Base-by-base conservation (phyloP, 257 asterid species). In the Penstemon newberryi region DNA sequence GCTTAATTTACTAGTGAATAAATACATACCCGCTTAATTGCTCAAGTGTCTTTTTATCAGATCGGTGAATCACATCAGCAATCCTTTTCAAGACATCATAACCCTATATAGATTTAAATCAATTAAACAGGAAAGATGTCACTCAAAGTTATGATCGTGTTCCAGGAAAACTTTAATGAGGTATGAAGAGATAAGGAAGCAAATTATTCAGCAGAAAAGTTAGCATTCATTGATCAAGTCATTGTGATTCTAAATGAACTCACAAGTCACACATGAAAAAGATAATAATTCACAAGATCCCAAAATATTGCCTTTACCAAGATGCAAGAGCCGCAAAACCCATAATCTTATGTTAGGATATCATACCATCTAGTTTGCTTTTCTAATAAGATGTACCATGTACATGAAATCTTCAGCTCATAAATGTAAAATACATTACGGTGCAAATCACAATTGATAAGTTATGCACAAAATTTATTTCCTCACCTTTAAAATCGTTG, bases 1-100 rank as follows among this genome's bases (percentile, higher is more conserved):
- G 13, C 6, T 47, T 37, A 54, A 46, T 51, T 41, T 25, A 5
- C 47, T 5, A 51, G 38, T 25, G 51, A 25, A 3, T 19, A 61
- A 25, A 19, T 13, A 36, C 57, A 44, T 75, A 90, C 98, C 98
- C 94, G 76, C 94, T 92, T 78, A 92, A 80, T 75, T 85, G 90
- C 84, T 85, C 86, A 55, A 92, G 95, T 56, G 79, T 73, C 64
- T 45, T 84, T 80, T 85, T 74, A 68, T 90, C 85, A 64, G 95
- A 80, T 63, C 71, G 75, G 67, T 79, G 81, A 73, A 92, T 90
- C 72, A 82, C 96, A 49, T 88, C 89, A 62, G 97, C 80, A 76
- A 90, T 81, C 82, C 90, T 86, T 82, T 90, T 88, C 89, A 92
- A 80, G 78, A 88, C 94, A 75, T 67, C 90, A 82, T 90, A 92